Percentiles rank a stretch among this genome's conserved stretches.
Conservation (phyloP, 495 filamentous ascomycete species). For the Penicillium longicatenatum region DNA sequence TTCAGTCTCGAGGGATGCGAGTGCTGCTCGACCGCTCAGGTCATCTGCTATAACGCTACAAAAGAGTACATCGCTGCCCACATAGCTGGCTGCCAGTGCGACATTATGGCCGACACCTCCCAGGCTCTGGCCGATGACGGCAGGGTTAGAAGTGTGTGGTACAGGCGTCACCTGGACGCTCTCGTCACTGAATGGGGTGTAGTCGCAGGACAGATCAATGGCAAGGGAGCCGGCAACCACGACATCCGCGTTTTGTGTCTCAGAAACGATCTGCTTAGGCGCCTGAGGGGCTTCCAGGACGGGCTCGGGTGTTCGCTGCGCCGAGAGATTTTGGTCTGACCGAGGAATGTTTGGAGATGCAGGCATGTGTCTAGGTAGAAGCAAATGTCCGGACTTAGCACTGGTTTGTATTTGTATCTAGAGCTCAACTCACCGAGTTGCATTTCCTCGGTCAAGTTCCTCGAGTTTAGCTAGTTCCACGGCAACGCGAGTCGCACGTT, state of each 20-base stretch:
- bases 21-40: conserved; percentile 69
- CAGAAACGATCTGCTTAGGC: conserved; percentile 8
- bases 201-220: conserved; percentile 85
- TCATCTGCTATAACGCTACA: conserved; percentile 80
- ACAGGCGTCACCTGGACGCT: conserved; percentile 46
- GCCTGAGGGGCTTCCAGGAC: background rate
- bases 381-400: conserved; percentile 40
- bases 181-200: conserved; percentile 44
- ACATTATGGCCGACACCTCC: conserved; percentile 97
- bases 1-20: conserved; percentile 58
- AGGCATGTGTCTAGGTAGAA: conserved; percentile 45
- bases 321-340: conserved; percentile 29
- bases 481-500: conserved; percentile 76
- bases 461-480: conserved; percentile 70
- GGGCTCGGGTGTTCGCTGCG: conserved; percentile 12
- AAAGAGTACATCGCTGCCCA: conserved; percentile 61
- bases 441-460: conserved; percentile 29
- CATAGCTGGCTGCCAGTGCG: conserved; percentile 70
- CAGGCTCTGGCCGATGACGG: conserved; percentile 74
- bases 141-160: conserved; percentile 83
- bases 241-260: conserved; percentile 55
- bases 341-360: conserved; percentile 30
- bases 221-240: conserved; percentile 88
- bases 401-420: conserved; percentile 21
- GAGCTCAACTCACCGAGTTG: conserved; percentile 43